A percentile compares a stretch with the other conserved stretches of the same genome.
phyloP scores from a whole-genome alignment of 805 yeast species.

The Candida nemodendra region DNA sequence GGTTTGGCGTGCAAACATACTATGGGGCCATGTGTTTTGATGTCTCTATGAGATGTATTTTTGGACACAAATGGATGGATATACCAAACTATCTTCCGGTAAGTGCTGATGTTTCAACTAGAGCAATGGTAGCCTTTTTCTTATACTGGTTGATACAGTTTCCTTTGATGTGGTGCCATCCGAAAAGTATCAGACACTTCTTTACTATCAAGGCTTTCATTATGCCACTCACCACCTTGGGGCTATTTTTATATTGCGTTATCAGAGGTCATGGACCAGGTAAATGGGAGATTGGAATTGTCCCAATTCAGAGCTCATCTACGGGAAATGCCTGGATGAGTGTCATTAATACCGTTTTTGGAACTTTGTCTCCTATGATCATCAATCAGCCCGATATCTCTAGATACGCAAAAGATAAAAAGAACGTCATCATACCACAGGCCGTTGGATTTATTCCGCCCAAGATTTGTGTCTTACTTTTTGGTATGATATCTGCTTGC shows the following conservation, averaged over 20 bases:
- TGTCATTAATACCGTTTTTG: slow-evolving; percentile 22
- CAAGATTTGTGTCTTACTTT: slow-evolving; percentile 13
- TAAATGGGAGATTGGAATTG: slow-evolving; percentile 12
- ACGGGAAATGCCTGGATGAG: slow-evolving; percentile 18
- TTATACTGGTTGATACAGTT: slow-evolving; percentile 20
- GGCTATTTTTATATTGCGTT: slow-evolving; percentile 16
- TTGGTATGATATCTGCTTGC: slow-evolving; percentile 19
- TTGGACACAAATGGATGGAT: slow-evolving; percentile 17
- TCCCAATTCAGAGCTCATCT: slow-evolving; percentile 3
- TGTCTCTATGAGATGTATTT: slow-evolving; percentile 25
- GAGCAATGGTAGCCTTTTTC: slow-evolving; percentile 17
- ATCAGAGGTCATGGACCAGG: slow-evolving; percentile 18
- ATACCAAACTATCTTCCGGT: slow-evolving; percentile 18
- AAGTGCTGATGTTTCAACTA: slow-evolving; percentile 16
- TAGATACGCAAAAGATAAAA: slow-evolving; percentile 19
- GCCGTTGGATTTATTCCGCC: slow-evolving; percentile 19
- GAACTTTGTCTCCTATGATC: slow-evolving; percentile 27
- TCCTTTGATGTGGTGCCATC: slow-evolving; percentile 22
- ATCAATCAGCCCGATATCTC: slow-evolving; percentile 28
- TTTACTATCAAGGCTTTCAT: slow-evolving; percentile 17
- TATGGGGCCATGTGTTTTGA: slow-evolving; percentile 37
- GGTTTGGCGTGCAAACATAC: slow-evolving; percentile 40
- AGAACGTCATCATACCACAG: slow-evolving; percentile 15
- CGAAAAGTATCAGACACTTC: slow-evolving; percentile 15
- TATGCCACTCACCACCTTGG: slow-evolving; percentile 16